These are phyloP conservation scores for Sarocladium kiliense DNA, from an alignment of 2,329 filamentous ascomycete genomes.

Conservation along the genomic window DNA sequence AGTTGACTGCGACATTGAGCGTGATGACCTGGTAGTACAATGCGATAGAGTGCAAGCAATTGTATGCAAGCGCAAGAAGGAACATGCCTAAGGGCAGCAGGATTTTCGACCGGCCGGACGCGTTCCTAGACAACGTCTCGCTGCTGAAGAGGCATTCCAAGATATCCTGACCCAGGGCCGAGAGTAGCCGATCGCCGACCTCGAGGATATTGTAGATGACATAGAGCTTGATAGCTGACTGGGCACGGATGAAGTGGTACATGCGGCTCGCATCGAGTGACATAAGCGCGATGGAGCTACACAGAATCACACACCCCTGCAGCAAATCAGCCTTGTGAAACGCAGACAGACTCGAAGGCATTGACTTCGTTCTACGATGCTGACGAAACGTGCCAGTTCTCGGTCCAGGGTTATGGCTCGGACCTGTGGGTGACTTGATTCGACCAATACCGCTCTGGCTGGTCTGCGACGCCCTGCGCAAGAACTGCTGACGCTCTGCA, in stretches of 20 bases:
- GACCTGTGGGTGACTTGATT: slow-evolving; percentile 4
- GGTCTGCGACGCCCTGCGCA: slow-evolving; percentile 1
- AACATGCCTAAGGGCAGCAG: slow-evolving; percentile 90
- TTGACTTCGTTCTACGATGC: slow-evolving; percentile 75
- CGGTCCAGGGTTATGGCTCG: slow-evolving; percentile 20
- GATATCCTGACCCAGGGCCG: slow-evolving; percentile 90
- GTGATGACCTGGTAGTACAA: slow-evolving; percentile 98
- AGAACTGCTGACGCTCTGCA: slow-evolving; percentile 1
- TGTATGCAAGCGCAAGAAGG: slow-evolving; percentile 78
- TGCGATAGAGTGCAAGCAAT: slow-evolving; percentile 77
- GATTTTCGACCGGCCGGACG: slow-evolving; percentile 86
- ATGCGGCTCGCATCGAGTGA: slow-evolving; percentile 91
- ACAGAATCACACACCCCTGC: slow-evolving; percentile 82
- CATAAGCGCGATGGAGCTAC: slow-evolving; percentile 81
- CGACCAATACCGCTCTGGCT: background rate
- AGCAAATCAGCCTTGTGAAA: slow-evolving; percentile 94
- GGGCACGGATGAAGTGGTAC: slow-evolving; percentile 95
- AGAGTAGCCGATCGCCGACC: slow-evolving; percentile 82
- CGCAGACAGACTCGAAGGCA: slow-evolving; percentile 76
- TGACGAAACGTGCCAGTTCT: slow-evolving; percentile 32
- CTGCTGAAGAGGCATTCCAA: slow-evolving; percentile 92
- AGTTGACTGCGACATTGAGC: slow-evolving; percentile 96
- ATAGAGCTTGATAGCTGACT: slow-evolving; percentile 96
- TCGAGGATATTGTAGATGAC: slow-evolving; percentile 98
- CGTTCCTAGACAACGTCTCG: slow-evolving; percentile 83